A percentile compares a stretch with the other conserved stretches of the same genome.
These are phyloP conservation scores for Aphanocladium album DNA, from an alignment of 2,329 filamentous ascomycete genomes.

Conservation along the genomic window DNA sequence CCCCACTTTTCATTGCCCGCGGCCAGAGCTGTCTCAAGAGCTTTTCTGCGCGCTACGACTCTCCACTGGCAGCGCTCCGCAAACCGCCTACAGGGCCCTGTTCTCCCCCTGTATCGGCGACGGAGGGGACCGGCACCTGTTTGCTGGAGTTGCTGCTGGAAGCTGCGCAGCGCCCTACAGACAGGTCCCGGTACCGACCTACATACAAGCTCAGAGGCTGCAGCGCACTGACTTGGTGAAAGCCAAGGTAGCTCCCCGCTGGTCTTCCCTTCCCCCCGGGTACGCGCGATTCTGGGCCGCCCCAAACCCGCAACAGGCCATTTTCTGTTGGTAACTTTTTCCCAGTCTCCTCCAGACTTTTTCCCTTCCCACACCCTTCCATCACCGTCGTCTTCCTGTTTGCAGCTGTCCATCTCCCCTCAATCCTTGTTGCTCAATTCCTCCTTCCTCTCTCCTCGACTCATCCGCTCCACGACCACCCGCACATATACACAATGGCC, in stretches of 20 bases:
- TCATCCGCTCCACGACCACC: background rate
- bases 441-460: conserved; percentile 2
- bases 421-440: background rate
- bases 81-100: background rate
- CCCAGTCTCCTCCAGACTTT: conserved; percentile 3
- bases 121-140: conserved; percentile 9
- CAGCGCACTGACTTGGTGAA: no score
- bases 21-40: background rate
- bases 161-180: background rate
- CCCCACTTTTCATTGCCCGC: background rate
- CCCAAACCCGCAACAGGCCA: conserved; percentile 11
- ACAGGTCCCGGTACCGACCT: background rate
- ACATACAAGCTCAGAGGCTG: background rate
- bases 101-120: background rate
- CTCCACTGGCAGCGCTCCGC: background rate
- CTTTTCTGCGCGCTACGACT: background rate
- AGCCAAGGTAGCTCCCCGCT: background rate
- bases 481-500: conserved; percentile 43
- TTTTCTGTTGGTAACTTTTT: conserved; percentile 1
- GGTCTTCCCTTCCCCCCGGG: background rate
- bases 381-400: background rate
- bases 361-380: background rate
- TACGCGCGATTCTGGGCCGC: background rate
- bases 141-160: background rate
- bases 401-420: background rate